These are phyloP conservation scores for Porphyrellus cyaneotinctus DNA, from an alignment of 768 basidiomycete species.

Conservation along the genomic window DNA sequence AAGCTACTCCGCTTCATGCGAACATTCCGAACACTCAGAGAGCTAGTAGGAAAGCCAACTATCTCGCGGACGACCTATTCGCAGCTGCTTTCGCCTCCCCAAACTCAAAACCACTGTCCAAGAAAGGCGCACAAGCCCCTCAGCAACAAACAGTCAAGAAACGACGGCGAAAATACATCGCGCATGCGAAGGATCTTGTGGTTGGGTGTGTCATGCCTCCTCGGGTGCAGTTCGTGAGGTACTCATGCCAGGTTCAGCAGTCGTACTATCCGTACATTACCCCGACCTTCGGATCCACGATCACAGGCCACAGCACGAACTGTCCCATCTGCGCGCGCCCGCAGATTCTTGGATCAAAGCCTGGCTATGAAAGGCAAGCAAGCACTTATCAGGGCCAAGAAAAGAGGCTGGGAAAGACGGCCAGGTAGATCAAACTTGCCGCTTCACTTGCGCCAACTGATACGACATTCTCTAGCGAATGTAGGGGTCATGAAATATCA, in stretches of 20 bases:
- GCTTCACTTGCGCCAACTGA: not conserved
- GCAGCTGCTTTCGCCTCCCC: slow-evolving; percentile 47
- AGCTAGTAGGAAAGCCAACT: slow-evolving; percentile 37
- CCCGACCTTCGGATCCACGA: slow-evolving; percentile 25
- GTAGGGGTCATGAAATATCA: slow-evolving; percentile 51
- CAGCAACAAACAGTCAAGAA: slow-evolving; percentile 22
- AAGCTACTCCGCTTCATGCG: not conserved
- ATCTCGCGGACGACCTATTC: slow-evolving; percentile 68
- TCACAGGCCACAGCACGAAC: slow-evolving; percentile 38
- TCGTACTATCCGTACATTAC: slow-evolving; percentile 50
- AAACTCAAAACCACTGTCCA: slow-evolving; percentile 5
- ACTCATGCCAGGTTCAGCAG: slow-evolving; percentile 38
- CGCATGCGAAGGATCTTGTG: slow-evolving; percentile 45
- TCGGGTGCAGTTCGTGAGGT: not conserved
- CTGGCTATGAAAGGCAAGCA: slow-evolving; percentile 43
- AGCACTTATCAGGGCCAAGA: slow-evolving; percentile 32
- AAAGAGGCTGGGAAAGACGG: slow-evolving; percentile 54
- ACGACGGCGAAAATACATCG: slow-evolving; percentile 32
- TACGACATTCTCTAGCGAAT: slow-evolving; percentile 37
- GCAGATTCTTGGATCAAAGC: slow-evolving; percentile 49
- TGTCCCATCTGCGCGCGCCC: slow-evolving; percentile 45
- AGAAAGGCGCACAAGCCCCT: slow-evolving; percentile 23
- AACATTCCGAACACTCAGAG: not conserved
- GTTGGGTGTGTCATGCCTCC: slow-evolving; percentile 43
- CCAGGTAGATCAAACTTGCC: slow-evolving; percentile 41